Percentiles rank a stretch among this genome's conserved stretches.
phyloP scores from a whole-genome alignment of 148 eudicot species.

The Selenicereus undatus region DNA sequence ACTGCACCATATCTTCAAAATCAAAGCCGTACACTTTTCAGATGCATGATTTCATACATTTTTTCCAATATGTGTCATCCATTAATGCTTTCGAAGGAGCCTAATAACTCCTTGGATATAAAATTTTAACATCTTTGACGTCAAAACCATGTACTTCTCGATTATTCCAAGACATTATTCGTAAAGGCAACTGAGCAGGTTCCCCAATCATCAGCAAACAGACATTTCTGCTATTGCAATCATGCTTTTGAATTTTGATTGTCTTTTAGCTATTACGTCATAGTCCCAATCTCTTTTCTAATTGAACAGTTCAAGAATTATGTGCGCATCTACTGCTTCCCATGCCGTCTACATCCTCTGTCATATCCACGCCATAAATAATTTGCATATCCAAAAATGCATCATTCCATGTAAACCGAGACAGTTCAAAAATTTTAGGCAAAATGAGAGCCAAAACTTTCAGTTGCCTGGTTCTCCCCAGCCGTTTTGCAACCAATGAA shows the following conservation, averaged over 20 bases:
- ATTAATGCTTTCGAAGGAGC: neutral
- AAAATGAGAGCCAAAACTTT: neutral
- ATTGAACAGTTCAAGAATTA: neutral
- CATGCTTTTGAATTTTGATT: conserved; percentile 2
- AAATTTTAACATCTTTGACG: neutral
- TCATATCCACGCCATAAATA: too few relatives aligned
- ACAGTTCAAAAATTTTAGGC: neutral
- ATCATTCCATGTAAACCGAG: neutral
- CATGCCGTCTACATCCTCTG: neutral
- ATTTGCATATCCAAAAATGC: neutral
- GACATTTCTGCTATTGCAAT: neutral
- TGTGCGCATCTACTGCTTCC: neutral
- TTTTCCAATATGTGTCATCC: neutral
- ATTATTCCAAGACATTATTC: neutral
- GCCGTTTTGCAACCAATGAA: too few relatives aligned
- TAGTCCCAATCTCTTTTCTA: neutral
- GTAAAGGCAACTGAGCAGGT: neutral
- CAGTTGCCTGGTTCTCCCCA: neutral
- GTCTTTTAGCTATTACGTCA: neutral
- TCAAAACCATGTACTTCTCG: neutral
- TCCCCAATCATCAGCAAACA: neutral
- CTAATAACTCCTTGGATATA: neutral
- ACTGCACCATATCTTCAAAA: neutral
- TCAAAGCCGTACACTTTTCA: neutral
- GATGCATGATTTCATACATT: neutral